These are phyloP conservation scores for Hyaloscypha finlandica DNA, from an alignment of 495 filamentous ascomycete species.

Conservation along the genomic window DNA sequence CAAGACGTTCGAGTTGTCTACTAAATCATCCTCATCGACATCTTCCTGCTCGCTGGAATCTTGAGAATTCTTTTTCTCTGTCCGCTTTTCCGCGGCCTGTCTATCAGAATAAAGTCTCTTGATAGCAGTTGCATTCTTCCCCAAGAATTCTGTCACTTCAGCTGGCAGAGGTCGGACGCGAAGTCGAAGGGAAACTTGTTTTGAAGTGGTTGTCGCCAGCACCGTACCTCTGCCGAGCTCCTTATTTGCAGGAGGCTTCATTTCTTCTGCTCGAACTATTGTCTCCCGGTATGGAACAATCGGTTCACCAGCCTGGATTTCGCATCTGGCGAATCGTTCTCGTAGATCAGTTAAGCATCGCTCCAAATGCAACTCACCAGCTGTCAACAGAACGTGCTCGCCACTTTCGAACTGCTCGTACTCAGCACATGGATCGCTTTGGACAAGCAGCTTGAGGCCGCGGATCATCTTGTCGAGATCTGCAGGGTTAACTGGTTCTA, in stretches of 20 bases:
- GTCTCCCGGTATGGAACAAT: conserved; percentile 97
- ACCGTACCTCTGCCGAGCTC: conserved; percentile 87
- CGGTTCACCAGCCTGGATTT: conserved; percentile 90
- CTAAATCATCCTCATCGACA: conserved; percentile 48
- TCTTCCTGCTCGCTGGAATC: conserved; percentile 47
- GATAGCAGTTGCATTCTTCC: conserved; percentile 75
- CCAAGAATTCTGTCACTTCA: conserved; percentile 80
- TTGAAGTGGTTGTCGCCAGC: conserved; percentile 72
- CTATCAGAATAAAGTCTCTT: conserved; percentile 76
- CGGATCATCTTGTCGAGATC: conserved; percentile 93
- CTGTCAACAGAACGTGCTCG: conserved; percentile 93
- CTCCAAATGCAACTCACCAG: conserved; percentile 93
- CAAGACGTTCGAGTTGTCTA: conserved; percentile 56
- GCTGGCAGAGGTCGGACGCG: conserved; percentile 78
- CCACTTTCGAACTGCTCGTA: conserved; percentile 93
- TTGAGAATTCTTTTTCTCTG: conserved; percentile 34
- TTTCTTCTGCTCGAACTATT: conserved; percentile 82
- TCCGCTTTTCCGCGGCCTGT: conserved; percentile 44
- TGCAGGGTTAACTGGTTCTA: conserved; percentile 85
- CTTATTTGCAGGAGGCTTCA: conserved; percentile 84
- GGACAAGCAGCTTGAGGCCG: conserved; percentile 84
- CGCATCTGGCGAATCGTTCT: conserved; percentile 91
- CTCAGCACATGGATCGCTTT: conserved; percentile 93
- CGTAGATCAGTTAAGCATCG: conserved; percentile 91
- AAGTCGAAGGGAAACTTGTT: conserved; percentile 77